Base-by-base conservation (phyloP, 2,329 filamentous ascomycete genomes). In the Fusarium globosum region DNA sequence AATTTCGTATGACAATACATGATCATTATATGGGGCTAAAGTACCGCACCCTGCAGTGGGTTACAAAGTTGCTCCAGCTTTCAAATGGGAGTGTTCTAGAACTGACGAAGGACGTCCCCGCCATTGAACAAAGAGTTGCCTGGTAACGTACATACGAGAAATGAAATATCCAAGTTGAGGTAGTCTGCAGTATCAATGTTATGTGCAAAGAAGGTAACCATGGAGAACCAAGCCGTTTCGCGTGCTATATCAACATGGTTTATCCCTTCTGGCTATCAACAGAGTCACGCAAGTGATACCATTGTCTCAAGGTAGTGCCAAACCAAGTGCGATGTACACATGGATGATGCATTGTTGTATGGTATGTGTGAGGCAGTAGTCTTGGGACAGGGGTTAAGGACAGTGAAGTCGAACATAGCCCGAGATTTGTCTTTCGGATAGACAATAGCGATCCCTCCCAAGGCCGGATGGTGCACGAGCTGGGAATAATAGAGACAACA, bases 1-100 rank as follows among this genome's bases (percentile, higher is more conserved):
- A 81, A 79, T 76, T 76, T 79, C 73, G 79, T 79, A 80, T 81
- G 79, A 81, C 76, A 76, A 77, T 83, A 82, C 81, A 77, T 77
- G 57, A 20, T 72, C 73, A 78, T 81, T 78, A 82, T 82, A 79
- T 77, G 71, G 76, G 66, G 73, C 70, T 59, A 64, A 82, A 79
- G 81, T 82, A 81, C 78, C 62, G 26, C 61, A 51, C 77, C 77
- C 79, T 76, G 75, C 75, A 61, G 35, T 55, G 26, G 23, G 51
- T 14, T 41, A 38, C 43, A 55, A 61, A 60, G 58, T 46, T 65
- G 65, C 65, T 73, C 71, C 74, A 73, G 65, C 68, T 65, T 68
- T 68, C 52, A 68, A 68, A 46, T 66, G 62, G 45, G 59, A 65
- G 61, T 72, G 73, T 75, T 78, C 76, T 73, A 77, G 76, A 78